phyloP scores from a whole-genome alignment of 1,139 yeast species.

The Geotrichum europaeum region DNA sequence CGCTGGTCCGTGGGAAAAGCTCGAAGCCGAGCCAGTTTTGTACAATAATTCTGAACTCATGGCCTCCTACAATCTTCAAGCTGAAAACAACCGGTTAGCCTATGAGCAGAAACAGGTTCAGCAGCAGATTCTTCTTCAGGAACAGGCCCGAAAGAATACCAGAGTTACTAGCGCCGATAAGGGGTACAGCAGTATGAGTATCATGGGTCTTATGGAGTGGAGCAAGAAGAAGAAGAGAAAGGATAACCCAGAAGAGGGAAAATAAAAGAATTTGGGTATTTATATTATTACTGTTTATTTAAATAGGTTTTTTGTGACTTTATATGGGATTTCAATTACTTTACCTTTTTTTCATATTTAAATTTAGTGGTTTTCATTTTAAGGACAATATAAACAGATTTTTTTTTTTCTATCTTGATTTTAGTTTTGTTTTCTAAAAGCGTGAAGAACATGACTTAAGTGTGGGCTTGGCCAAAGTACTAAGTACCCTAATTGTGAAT shows the following conservation, averaged over 20 bases:
- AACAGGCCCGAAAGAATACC: not conserved
- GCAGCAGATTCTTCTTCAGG: not conserved
- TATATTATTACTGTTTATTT: not conserved
- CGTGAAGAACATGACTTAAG: too few relatives aligned
- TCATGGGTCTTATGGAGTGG: not conserved
- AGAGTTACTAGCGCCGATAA: not conserved
- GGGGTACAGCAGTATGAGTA: not conserved
- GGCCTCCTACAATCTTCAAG: not conserved
- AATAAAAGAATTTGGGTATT: not conserved
- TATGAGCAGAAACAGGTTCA: not conserved
- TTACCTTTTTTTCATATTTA: too few relatives aligned
- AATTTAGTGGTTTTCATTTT: too few relatives aligned
- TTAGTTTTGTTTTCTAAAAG: too few relatives aligned
- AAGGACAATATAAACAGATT: too few relatives aligned
- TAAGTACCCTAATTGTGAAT: too few relatives aligned
- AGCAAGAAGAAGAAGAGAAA: not conserved
- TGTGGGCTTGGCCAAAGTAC: too few relatives aligned
- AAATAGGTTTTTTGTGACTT: not conserved
- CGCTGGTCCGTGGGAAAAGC: not conserved
- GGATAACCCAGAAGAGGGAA: not conserved
- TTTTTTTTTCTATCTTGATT: too few relatives aligned
- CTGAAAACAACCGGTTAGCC: not conserved
- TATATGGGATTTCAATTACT: too few relatives aligned
- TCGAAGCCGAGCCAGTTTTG: not conserved
- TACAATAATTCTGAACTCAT: not conserved